phyloP scores from a whole-genome alignment of 2,329 filamentous ascomycete genomes.

The Xylariales sp. region DNA sequence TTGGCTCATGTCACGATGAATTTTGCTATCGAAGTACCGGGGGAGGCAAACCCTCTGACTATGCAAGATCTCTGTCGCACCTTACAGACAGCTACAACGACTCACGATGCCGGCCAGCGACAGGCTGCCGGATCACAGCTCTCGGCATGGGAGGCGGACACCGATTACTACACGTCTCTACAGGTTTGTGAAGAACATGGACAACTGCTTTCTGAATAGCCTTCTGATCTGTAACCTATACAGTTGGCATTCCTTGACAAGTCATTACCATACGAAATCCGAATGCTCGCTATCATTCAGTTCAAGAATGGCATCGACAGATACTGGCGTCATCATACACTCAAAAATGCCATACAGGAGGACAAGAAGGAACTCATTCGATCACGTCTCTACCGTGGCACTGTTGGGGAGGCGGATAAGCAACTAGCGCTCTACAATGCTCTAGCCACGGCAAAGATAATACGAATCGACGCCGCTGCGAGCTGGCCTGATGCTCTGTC shows the following conservation, averaged over 20 bases:
- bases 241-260: conserved; percentile 79
- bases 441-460: conserved; percentile 79
- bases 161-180: conserved; percentile 62
- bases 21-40: conserved; percentile 72
- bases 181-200: conserved; percentile 45
- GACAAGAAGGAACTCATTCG: conserved; percentile 77
- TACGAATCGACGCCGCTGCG: conserved; percentile 81
- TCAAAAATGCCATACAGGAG: conserved; percentile 62
- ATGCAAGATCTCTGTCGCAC: conserved; percentile 59
- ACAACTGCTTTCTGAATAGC: neutral
- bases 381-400: conserved; percentile 68
- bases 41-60: conserved; percentile 70
- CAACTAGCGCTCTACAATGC: conserved; percentile 83
- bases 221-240: neutral
- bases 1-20: conserved; percentile 51
- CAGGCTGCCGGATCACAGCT: conserved; percentile 68
- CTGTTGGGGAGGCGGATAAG: conserved; percentile 69
- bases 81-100: conserved; percentile 59
- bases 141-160: conserved; percentile 63
- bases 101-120: conserved; percentile 56
- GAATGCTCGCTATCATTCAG: conserved; percentile 88
- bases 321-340: conserved; percentile 71
- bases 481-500: conserved; percentile 70
- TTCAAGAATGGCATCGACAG: conserved; percentile 96
- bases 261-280: conserved; percentile 68